Percentiles rank a stretch among this genome's conserved stretches.
phyloP scores from a whole-genome alignment of 495 filamentous ascomycete species.

The Aspergillus sclerotiicarbonarius region DNA sequence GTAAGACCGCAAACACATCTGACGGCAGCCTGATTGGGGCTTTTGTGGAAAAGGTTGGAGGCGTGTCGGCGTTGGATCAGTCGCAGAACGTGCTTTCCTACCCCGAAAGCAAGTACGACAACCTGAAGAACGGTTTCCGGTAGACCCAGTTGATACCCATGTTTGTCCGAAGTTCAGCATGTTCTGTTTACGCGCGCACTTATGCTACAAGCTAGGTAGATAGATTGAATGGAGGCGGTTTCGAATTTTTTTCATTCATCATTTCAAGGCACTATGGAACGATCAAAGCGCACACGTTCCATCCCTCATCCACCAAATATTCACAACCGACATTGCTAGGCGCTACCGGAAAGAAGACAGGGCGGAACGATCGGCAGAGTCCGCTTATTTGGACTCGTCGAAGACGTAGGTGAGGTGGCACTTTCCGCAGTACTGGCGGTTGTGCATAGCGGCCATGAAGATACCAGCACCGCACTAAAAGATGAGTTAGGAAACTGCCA shows the following conservation, averaged over 20 bases:
- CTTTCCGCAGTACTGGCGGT: slow-evolving; percentile 98
- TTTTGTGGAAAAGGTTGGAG: slow-evolving; percentile 52
- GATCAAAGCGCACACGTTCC: slow-evolving; percentile 22
- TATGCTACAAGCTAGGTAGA: slow-evolving; percentile 4
- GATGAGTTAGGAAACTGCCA: slow-evolving; percentile 16
- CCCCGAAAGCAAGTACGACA: slow-evolving; percentile 78
- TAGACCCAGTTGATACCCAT: not conserved
- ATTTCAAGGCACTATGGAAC: slow-evolving; percentile 19
- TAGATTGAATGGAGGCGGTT: slow-evolving; percentile 5
- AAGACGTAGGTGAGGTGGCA: slow-evolving; percentile 99
- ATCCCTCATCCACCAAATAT: slow-evolving; percentile 14
- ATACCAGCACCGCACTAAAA: slow-evolving; percentile 93
- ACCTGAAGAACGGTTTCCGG: slow-evolving; percentile 55
- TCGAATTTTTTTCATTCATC: slow-evolving; percentile 17
- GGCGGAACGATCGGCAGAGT: slow-evolving; percentile 19
- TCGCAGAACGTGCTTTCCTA: slow-evolving; percentile 67
- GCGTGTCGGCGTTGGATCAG: slow-evolving; percentile 51
- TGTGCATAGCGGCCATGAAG: slow-evolving; percentile 99
- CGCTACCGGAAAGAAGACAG: slow-evolving; percentile 22
- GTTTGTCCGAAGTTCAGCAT: slow-evolving; percentile 4
- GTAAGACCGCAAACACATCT: slow-evolving; percentile 38
- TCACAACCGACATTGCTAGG: slow-evolving; percentile 22
- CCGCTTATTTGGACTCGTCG: slow-evolving; percentile 71
- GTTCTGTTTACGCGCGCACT: not conserved
- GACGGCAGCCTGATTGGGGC: slow-evolving; percentile 62